These are phyloP conservation scores for Apiospora hydei DNA, from an alignment of 2,329 filamentous ascomycete species.

Conservation along the genomic window DNA sequence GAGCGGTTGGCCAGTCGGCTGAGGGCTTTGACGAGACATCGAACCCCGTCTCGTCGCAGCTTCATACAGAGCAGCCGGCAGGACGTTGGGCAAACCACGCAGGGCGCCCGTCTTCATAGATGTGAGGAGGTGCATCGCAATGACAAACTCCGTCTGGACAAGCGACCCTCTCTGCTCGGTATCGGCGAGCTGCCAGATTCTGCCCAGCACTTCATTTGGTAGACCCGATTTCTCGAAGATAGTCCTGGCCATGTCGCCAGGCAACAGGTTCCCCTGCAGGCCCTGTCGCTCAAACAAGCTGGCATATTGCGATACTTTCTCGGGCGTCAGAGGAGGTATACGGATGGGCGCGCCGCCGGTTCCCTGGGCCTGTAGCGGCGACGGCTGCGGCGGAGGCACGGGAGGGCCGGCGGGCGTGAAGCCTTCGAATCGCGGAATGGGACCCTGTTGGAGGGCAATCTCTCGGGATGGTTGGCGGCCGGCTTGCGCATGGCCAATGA, in stretches of 20 bases:
- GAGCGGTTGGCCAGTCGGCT: slow-evolving; percentile 61
- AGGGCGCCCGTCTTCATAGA: slow-evolving; percentile 87
- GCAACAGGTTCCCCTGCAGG: slow-evolving; percentile 77
- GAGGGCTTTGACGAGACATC: slow-evolving; percentile 56
- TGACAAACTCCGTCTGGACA: slow-evolving; percentile 90
- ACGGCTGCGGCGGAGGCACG: slow-evolving; percentile 54
- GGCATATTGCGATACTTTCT: slow-evolving; percentile 89
- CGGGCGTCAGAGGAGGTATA: slow-evolving; percentile 85
- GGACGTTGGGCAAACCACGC: slow-evolving; percentile 77
- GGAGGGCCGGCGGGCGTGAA: slow-evolving; percentile 55
- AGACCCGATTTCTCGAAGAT: slow-evolving; percentile 95
- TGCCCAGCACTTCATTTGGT: slow-evolving; percentile 88
- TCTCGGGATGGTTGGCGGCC: slow-evolving; percentile 82
- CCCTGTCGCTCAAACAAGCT: slow-evolving; percentile 90
- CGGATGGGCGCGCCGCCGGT: slow-evolving; percentile 75
- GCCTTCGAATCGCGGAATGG: slow-evolving; percentile 92
- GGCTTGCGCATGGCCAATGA: slow-evolving; percentile 95
- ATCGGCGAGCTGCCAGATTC: slow-evolving; percentile 95
- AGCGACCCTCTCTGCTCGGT: slow-evolving; percentile 90
- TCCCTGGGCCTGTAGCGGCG: slow-evolving; percentile 60
- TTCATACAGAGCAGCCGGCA: slow-evolving; percentile 89
- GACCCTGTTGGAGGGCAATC: slow-evolving; percentile 83
- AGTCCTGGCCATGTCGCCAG: slow-evolving; percentile 85
- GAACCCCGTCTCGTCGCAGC: slow-evolving; percentile 77
- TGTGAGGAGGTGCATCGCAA: slow-evolving; percentile 96